Percentiles rank a stretch among this genome's conserved stretches.
Evolutionary conservation across 331 rosid genomes (phyloP).

Genomic region (Acacia concinna): DNA sequence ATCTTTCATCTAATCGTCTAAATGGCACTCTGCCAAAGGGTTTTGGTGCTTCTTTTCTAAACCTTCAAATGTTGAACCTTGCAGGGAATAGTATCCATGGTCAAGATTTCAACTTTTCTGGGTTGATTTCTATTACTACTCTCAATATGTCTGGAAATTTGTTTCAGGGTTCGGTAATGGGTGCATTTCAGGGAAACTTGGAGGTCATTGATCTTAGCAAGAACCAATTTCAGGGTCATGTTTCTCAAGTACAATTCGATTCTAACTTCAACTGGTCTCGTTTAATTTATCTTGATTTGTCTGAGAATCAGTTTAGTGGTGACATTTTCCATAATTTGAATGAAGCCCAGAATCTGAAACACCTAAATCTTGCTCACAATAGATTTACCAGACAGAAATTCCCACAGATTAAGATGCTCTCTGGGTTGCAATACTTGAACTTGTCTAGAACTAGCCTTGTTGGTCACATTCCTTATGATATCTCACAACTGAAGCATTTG

Average conservation of each 20-base stretch:
- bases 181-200: constrained; percentile 58
- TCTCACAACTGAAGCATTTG: constrained; percentile 55
- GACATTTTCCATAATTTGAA: constrained; percentile 56
- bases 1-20: constrained; percentile 68
- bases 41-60: constrained; percentile 77
- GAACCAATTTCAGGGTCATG: constrained; percentile 81
- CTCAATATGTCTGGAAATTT: constrained; percentile 80
- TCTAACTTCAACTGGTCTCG: constrained; percentile 64
- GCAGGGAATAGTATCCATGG: constrained; percentile 73
- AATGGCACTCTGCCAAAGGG: constrained; percentile 79
- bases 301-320: constrained; percentile 84
- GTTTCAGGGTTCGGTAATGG: constrained; percentile 73
- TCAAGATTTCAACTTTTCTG: constrained; percentile 53
- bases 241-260: constrained; percentile 77
- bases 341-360: constrained; percentile 58
- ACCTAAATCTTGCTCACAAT: constrained; percentile 82
- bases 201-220: constrained; percentile 83
- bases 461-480: constrained; percentile 63
- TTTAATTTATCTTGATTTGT: constrained; percentile 83
- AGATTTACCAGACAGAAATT: constrained; percentile 66
- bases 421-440: constrained; percentile 70
- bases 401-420: constrained; percentile 55
- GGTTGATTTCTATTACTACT: constrained; percentile 55
- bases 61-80: constrained; percentile 76
- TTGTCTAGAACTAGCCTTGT: constrained; percentile 71